These are phyloP conservation scores for Albatrellus ellisii DNA, from an alignment of 768 basidiomycete species.

Conservation along the genomic window DNA sequence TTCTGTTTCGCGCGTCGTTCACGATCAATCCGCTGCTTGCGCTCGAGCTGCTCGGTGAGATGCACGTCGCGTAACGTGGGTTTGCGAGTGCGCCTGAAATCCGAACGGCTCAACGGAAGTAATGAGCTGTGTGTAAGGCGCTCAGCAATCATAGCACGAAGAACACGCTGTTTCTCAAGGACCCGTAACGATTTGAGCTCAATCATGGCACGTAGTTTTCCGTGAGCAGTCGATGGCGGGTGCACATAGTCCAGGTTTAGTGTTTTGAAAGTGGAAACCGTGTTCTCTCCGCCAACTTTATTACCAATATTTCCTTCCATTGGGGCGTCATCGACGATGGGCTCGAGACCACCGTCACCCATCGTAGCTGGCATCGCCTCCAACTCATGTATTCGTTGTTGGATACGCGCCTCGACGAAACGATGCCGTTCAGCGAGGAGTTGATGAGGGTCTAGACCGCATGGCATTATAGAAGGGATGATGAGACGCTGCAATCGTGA, in stretches of 20 bases:
- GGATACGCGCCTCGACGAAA: slow-evolving; percentile 79
- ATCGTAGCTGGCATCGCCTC: slow-evolving; percentile 68
- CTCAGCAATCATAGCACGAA: slow-evolving; percentile 78
- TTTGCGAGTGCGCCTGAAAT: slow-evolving; percentile 81
- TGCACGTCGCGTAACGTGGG: slow-evolving; percentile 82
- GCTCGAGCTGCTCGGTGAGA: slow-evolving; percentile 78
- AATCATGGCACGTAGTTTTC: slow-evolving; percentile 81
- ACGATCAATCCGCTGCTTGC: slow-evolving; percentile 83
- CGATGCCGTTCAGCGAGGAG: slow-evolving; percentile 86
- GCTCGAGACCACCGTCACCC: slow-evolving; percentile 61
- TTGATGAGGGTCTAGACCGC: slow-evolving; percentile 85
- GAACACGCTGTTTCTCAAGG: slow-evolving; percentile 80
- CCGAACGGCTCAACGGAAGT: slow-evolving; percentile 81
- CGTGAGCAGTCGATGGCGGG: slow-evolving; percentile 53
- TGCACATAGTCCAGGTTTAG: slow-evolving; percentile 26
- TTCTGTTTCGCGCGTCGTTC: slow-evolving; percentile 93
- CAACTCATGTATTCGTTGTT: slow-evolving; percentile 82
- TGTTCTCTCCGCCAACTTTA: slow-evolving; percentile 19
- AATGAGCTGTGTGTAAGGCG: slow-evolving; percentile 79
- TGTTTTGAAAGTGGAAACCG: slow-evolving; percentile 21
- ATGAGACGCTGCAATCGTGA: slow-evolving; percentile 70
- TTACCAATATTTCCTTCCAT: slow-evolving; percentile 3
- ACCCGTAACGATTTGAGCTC: slow-evolving; percentile 86
- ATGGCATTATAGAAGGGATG: slow-evolving; percentile 82
- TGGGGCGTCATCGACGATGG: slow-evolving; percentile 22